Evolutionary conservation across 2,329 filamentous ascomycete genomes (phyloP).

Genomic region (Thielaviopsis euricoi): DNA sequence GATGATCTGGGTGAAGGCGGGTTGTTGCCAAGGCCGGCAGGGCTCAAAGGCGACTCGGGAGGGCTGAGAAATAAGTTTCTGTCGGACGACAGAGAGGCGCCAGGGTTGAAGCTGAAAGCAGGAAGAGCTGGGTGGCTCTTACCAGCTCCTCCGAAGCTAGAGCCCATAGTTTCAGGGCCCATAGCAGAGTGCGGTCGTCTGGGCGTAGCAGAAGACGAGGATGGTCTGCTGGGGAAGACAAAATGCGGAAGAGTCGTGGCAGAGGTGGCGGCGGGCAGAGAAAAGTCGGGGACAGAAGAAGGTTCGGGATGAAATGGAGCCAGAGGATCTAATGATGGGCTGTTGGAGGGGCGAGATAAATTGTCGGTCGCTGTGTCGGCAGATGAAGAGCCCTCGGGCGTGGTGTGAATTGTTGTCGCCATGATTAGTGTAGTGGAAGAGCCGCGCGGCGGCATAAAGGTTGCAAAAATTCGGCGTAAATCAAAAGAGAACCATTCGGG

Average conservation of each 20-base stretch:
- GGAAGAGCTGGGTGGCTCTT: conserved; percentile 27
- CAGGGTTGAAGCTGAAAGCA: conserved; percentile 40
- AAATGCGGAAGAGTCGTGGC: conserved; percentile 46
- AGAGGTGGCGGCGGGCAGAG: conserved; percentile 16
- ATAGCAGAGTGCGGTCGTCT: conserved; percentile 37
- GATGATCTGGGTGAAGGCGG: conserved; percentile 39
- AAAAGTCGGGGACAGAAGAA: neutral
- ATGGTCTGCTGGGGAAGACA: conserved; percentile 39
- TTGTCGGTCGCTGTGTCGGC: neutral
- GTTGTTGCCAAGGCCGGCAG: conserved; percentile 16
- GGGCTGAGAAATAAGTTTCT: conserved; percentile 31
- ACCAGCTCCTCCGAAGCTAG: conserved; percentile 4
- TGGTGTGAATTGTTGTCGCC: conserved; percentile 3
- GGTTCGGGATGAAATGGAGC: neutral
- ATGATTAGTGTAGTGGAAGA: conserved; percentile 3
- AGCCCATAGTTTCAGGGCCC: conserved; percentile 23
- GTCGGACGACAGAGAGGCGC: conserved; percentile 21
- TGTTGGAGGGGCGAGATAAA: conserved; percentile 9
- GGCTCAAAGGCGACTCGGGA: conserved; percentile 35
- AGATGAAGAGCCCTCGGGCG: neutral
- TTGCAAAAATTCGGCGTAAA: neutral
- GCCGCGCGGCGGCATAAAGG: conserved; percentile 9
- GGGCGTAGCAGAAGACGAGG: conserved; percentile 29
- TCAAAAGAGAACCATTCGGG: conserved; percentile 6
- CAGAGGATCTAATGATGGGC: conserved; percentile 9